Conservation (phyloP, 2,329 filamentous ascomycete genomes). For the Zarea fungicola region DNA sequence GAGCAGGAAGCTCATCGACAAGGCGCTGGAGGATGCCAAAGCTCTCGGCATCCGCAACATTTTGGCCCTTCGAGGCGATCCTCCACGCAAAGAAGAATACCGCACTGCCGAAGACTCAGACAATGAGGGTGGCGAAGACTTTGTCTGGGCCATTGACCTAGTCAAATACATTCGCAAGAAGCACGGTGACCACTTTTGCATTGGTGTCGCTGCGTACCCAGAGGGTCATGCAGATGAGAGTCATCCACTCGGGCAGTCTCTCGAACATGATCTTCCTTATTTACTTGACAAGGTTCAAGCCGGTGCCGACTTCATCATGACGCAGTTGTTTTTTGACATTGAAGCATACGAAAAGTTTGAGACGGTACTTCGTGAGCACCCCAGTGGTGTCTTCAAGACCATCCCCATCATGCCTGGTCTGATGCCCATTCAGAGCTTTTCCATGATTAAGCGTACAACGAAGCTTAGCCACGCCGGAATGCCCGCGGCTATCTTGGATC, state of each 20-base stretch:
- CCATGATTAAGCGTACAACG: conserved; percentile 88
- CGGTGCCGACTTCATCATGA: conserved; percentile 97
- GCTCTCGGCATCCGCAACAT: conserved; percentile 90
- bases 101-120: conserved; percentile 52
- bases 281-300: conserved; percentile 86
- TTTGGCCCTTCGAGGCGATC: conserved; percentile 84
- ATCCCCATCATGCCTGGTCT: conserved; percentile 90
- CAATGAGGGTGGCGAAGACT: conserved; percentile 66
- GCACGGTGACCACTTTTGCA: conserved; percentile 91
- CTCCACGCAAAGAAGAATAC: conserved; percentile 85
- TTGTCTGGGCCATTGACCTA: conserved; percentile 82
- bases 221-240: conserved; percentile 92
- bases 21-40: conserved; percentile 86
- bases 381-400: conserved; percentile 77
- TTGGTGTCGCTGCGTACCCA: conserved; percentile 91
- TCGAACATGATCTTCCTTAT: conserved; percentile 80
- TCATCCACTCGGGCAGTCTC: conserved; percentile 63
- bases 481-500: conserved; percentile 63
- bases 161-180: conserved; percentile 81
- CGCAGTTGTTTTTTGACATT: conserved; percentile 92
- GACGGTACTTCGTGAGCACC: conserved; percentile 67
- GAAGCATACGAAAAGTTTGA: conserved; percentile 80
- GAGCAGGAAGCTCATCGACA: conserved; percentile 79
- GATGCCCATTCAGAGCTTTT: conserved; percentile 97
- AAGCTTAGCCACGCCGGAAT: conserved; percentile 89